These are phyloP conservation scores for Aurantiochytrium sp. DNA, from an alignment of 108 stramenopile species.

Conservation along the genomic window DNA sequence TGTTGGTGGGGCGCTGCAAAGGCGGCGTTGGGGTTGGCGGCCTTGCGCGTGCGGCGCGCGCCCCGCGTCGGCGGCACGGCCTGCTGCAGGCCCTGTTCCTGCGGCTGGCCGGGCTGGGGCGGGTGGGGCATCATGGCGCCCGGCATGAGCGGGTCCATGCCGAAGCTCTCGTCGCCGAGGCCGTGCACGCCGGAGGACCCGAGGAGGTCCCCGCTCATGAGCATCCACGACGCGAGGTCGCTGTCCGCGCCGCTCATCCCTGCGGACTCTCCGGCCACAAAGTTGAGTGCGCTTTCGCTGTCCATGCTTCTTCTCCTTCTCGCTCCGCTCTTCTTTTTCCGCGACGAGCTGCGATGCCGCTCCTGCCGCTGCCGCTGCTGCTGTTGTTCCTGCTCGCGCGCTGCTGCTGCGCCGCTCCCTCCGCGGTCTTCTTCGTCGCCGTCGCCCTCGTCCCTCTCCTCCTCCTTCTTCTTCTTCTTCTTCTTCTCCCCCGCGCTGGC, in stretches of 20 bases:
- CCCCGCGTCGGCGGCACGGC: neutral
- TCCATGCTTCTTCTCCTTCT: neutral
- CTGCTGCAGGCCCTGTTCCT: neutral
- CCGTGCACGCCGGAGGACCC: neutral
- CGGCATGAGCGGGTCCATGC: neutral
- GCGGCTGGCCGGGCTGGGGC: neutral
- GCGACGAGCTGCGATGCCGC: too few species aligned
- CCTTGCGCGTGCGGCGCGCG: neutral
- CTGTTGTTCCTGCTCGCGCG: too few species aligned
- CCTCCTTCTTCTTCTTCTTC: too few species aligned
- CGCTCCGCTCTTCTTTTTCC: too few species aligned
- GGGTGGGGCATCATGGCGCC: neutral
- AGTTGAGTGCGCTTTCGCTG: neutral
- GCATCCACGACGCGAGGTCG: neutral
- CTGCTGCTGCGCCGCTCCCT: too few species aligned
- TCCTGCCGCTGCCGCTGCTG: too few species aligned
- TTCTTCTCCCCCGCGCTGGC: too few species aligned
- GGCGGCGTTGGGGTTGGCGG: neutral
- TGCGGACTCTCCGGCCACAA: neutral
- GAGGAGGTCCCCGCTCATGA: conserved; percentile 4
- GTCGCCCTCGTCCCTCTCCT: too few species aligned
- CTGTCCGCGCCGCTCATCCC: neutral
- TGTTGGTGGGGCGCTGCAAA: too few species aligned
- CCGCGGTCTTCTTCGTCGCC: too few species aligned
- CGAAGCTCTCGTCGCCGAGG: neutral